Evolutionary conservation across 2,329 filamentous ascomycete species (phyloP), one percentile per base, ranked within the genome.

Genomic region (Alternaria panax): DNA sequence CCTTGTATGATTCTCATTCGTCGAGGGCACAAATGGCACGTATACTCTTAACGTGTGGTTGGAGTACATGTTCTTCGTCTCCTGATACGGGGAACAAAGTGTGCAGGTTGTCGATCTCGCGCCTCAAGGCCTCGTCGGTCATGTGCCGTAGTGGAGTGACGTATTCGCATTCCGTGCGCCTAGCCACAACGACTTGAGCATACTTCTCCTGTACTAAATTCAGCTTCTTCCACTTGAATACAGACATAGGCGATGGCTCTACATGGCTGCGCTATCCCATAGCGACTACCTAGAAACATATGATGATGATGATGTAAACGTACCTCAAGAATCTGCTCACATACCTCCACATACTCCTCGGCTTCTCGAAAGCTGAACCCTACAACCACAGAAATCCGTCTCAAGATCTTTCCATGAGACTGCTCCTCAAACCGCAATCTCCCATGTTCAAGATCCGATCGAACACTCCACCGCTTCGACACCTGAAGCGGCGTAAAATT

Each of bases 291-390:
- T 2, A 9, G 16, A 28, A 27, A 45, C 24, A 40, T 14, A 30
- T 16, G 8, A 43, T 16, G 1, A 4, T 16, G n/a, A n/a, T n/a
- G n/a, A n/a, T n/a, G n/a, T 14, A 20, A 11, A 46, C 60, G 28
- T 53, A 60, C 60, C 43, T 56, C 41, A 14, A 52, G 25, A 41
- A 62, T 41, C 14, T 60, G 48, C 32, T 56, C 42, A 38, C 60
- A 59, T 14, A 60, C 57, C 6, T 25, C 38, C 16, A 53, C 48
- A 51, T 62, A 59, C 25, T 55, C 9, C 46, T 58, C 54, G 5
- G 54, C 57, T 16, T 56, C 53, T 22, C 45, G 54, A 30, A 62
- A 62, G 28, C 60, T 62, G 46, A 60, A 62, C 8, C 51, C 60
- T 7, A 63, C 51, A 5, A 34, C 12, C 11, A 59, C 24, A 8